These are phyloP conservation scores for Ceratobasidium sp. DNA, from an alignment of 1,284 basidiomycete genomes.

Conservation along the genomic window DNA sequence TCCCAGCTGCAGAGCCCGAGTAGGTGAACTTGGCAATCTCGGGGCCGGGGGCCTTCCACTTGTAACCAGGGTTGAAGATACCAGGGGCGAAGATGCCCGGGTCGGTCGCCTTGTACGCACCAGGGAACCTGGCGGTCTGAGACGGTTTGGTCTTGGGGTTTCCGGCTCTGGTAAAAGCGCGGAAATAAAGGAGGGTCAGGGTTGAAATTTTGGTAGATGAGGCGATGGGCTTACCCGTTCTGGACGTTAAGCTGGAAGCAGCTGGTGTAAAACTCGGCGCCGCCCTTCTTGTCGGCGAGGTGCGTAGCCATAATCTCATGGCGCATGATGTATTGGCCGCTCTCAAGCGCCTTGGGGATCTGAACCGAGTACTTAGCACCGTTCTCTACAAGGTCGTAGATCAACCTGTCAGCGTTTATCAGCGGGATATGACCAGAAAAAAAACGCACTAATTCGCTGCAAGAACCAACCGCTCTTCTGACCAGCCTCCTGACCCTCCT, in stretches of 20 bases:
- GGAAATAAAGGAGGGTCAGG: neutral
- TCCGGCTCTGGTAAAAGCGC: neutral
- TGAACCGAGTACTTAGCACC: conserved; percentile 62
- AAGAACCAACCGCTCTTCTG: conserved; percentile 58
- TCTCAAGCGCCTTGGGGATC: conserved; percentile 67
- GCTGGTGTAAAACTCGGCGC: conserved; percentile 80
- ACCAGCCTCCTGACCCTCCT: conserved; percentile 58
- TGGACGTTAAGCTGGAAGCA: conserved; percentile 73
- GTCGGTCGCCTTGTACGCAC: conserved; percentile 49
- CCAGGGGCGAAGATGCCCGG: conserved; percentile 46
- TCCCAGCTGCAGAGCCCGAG: neutral
- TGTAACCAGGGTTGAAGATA: conserved; percentile 31
- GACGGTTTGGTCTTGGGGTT: conserved; percentile 20
- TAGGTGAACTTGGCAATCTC: conserved; percentile 25
- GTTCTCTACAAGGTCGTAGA: too few species aligned
- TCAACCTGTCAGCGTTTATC: too few species aligned
- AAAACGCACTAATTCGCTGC: too few species aligned
- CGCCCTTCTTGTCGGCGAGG: conserved; percentile 63
- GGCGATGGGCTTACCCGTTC: conserved; percentile 55
- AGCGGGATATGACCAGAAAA: too few species aligned
- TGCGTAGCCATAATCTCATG: conserved; percentile 81
- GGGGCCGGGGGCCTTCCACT: conserved; percentile 48
- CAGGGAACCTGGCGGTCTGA: conserved; percentile 49
- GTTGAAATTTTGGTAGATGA: neutral
- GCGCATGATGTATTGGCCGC: conserved; percentile 77